Evolutionary conservation across 495 filamentous ascomycete genomes (phyloP), one percentile per base, ranked within the genome.

Genomic region (Penicillium silybi): DNA sequence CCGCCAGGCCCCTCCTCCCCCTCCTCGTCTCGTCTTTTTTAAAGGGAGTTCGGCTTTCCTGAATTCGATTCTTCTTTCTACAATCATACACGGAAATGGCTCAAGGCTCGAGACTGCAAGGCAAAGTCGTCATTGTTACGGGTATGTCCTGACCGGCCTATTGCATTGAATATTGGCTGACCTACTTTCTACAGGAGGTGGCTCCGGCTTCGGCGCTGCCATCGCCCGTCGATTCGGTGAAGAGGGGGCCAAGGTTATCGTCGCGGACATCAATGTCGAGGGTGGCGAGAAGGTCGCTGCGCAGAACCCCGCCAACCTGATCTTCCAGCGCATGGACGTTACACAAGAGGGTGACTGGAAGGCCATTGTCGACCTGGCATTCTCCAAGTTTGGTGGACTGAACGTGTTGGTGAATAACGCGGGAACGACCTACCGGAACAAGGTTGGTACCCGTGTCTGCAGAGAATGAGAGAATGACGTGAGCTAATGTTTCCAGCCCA

Each of bases 111-210:
- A 59, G 70, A 54, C 78, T 98, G 18, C 76, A 84, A 43, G 91
- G 89, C 70, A 98, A 97, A 74, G 95, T 95, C 71, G 89, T 89
- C 66, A 84, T 98, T 56, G 81, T 98, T 62, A 98, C 93, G 17
- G 92, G 92, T 65, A 55, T 41, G 53, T 18, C 46, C 16, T 41
- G 53, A 11, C 46, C 16, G 15, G 13, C 20, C 35, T 48, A 42
- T 16, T 39, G 20, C 20, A 1, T 23, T 42, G 10, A 6, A 19
- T n/a, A 18, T 6, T 16, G 4, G 22, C 18, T 18, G 37, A 39
- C 7, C 37, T 17, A 23, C 13, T 9, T 16, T 25, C 4, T 23
- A 27, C 44, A 80, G 68, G 82, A 16, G 73, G 74, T 18, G 80
- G 77, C 6, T 80, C 76, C 4, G 83, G 83, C 20, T 85, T 84